Percentiles rank a stretch among this genome's conserved stretches.
Evolutionary conservation across 257 asterid species (phyloP).

Genomic region (Solanum gandarillasii): DNA sequence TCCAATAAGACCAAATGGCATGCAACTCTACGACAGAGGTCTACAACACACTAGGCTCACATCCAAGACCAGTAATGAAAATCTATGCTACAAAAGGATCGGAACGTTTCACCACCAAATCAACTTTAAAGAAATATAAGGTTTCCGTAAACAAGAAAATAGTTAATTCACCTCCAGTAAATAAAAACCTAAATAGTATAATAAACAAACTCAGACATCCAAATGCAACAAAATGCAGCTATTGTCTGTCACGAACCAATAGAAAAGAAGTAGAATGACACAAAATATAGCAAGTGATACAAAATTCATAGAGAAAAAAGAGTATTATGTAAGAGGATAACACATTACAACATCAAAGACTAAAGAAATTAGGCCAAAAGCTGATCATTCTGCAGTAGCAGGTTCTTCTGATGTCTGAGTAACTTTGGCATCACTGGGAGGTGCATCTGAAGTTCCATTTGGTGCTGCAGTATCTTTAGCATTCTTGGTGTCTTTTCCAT

Average conservation of each 20-base stretch:
- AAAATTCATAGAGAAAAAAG: neutral
- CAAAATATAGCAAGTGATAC: neutral
- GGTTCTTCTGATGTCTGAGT: constrained; percentile 29
- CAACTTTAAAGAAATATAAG: neutral
- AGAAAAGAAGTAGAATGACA: neutral
- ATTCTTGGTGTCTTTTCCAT: constrained; percentile 15
- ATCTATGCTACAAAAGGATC: no score
- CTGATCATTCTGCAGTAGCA: constrained; percentile 12
- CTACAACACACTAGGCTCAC: neutral
- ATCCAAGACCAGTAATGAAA: neutral
- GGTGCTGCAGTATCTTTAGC: constrained; percentile 21
- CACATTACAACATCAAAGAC: neutral
- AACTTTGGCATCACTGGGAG: constrained; percentile 1
- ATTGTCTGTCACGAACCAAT: neutral
- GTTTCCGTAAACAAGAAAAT: neutral
- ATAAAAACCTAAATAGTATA: neutral
- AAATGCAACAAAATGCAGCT: neutral
- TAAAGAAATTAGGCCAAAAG: neutral
- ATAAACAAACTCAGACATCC: neutral
- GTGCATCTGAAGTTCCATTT: constrained; percentile 12
- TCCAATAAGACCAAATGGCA: neutral
- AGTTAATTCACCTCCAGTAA: neutral
- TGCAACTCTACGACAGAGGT: neutral
- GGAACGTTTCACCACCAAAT: neutral
- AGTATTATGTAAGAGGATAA: neutral